Base-by-base conservation (phyloP, 139 green algal species). In the Coccomyxa sp. region DNA sequence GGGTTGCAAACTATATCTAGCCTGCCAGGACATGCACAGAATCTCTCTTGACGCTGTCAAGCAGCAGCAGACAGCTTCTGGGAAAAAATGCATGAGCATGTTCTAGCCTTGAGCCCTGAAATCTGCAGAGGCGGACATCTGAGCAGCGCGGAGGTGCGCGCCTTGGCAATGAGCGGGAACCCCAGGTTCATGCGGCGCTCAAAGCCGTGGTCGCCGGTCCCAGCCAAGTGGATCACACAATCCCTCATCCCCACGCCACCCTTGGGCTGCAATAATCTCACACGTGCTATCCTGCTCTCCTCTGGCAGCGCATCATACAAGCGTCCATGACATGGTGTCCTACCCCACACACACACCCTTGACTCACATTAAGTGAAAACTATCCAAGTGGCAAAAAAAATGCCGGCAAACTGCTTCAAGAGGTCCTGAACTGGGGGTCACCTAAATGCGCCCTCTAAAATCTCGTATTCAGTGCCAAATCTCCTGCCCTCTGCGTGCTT, bases 141-240 rank as follows among this genome's bases (percentile, higher is more conserved):
- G 38, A 51, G 38, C 38, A 51, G 38, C 38, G 7, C n/a, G 38
- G 38, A 51, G 38, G 38, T 51, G 38, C 38, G 38, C 7, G 7
- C 38, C 38, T 51, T 51, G 38, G 38, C 38, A 13, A 95, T 75
- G 68, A 98, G 87, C 0, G 91, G 91, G 23, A 88, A 81, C 3
- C 83, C 90, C 58, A 97, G 87, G 28, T 86, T 81, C 16, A 93
- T 80, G 28, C 94, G 81, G 13, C 94, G 82, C 0, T 81, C 60
- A 79, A 93, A 95, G 11, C 88, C 87, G 76, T 97, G 94, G 80
- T 98, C 95, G 0, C 95, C 95, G 0, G 95, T 98, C 32, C 90
- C 95, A 7, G 95, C 89, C 60, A 98, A 85, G 84, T 97, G 93
- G n/a, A 98, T 57, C n/a, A 94, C 92, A 67, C 85, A 92, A 23